Conservation (phyloP, 257 asterid genomes). For the Nicotiana undulata region DNA sequence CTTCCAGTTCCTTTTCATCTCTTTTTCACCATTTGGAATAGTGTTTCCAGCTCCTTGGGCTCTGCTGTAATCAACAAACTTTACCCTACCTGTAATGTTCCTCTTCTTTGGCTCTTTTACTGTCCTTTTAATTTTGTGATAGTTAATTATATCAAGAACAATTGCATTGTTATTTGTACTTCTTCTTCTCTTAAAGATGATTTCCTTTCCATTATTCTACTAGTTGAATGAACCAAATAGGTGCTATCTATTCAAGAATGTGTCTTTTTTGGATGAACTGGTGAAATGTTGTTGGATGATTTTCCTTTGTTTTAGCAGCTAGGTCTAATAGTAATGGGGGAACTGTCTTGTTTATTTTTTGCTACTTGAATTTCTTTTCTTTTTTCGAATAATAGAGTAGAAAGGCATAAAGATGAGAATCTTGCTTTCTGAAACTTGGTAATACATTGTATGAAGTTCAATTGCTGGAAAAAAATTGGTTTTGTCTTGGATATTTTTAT, state of each 20-base stretch:
- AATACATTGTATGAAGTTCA: not conserved
- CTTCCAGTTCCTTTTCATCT: conserved; percentile 36
- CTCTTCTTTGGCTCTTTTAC: not conserved
- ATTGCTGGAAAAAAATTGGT: not conserved
- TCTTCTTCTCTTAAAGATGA: not conserved
- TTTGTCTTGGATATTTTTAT: not conserved
- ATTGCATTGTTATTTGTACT: not conserved
- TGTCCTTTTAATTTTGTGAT: not conserved
- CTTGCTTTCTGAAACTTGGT: not conserved
- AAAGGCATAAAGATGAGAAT: not conserved
- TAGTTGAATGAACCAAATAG: not conserved
- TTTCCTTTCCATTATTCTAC: not conserved
- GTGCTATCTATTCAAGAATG: not conserved
- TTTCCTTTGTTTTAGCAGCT: not conserved
- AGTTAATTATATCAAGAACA: not conserved
- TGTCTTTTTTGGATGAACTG: not conserved
- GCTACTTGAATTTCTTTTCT: not conserved
- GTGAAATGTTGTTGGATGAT: not conserved
- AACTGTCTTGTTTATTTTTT: not conserved
- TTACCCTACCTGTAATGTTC: conserved; percentile 37
- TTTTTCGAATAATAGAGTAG: not conserved
- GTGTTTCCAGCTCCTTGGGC: conserved; percentile 27
- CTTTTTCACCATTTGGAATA: conserved; percentile 34
- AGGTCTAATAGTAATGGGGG: not conserved
- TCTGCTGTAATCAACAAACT: conserved; percentile 13